Conservation (phyloP, 148 eudicot species). For the Vaccinium vitisidaea region DNA sequence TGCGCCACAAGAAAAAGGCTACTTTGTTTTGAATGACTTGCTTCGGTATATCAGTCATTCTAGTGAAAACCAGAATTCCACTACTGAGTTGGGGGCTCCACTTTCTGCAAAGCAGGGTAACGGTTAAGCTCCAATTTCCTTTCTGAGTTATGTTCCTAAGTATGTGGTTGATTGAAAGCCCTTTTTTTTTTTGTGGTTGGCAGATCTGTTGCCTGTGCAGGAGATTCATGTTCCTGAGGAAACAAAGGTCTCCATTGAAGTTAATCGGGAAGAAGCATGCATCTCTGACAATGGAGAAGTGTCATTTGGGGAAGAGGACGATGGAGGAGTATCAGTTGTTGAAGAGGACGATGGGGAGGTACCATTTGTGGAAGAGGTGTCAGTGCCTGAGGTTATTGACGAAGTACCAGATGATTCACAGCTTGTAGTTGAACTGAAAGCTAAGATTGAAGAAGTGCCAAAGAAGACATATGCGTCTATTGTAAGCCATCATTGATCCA, state of each 20-base stretch:
- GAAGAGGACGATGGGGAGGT: constrained; percentile 51
- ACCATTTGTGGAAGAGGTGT: constrained; percentile 46
- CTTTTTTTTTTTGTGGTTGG: constrained; percentile 21
- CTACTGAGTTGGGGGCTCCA: constrained; percentile 33
- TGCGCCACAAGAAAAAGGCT: constrained; percentile 89
- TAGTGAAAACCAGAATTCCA: constrained; percentile 23
- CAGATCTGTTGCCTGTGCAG: constrained; percentile 38
- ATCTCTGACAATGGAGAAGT: constrained; percentile 49
- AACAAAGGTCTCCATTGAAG: constrained; percentile 33
- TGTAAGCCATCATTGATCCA: constrained; percentile 42
- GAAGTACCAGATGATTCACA: constrained; percentile 42
- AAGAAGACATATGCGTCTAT: constrained; percentile 92
- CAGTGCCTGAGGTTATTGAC: constrained; percentile 59
- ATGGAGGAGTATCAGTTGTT: constrained; percentile 52
- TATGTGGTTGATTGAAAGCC: constrained; percentile 9
- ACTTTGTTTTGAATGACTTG: constrained; percentile 80
- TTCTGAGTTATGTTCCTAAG: constrained; percentile 17
- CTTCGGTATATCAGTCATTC: constrained; percentile 42
- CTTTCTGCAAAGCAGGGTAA: constrained; percentile 50
- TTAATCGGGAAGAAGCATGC: constrained; percentile 41
- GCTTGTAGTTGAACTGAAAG: constrained; percentile 39
- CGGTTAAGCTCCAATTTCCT: constrained; percentile 2
- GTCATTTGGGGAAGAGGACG: constrained; percentile 46
- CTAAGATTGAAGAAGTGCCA: constrained; percentile 52
- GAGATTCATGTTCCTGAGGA: constrained; percentile 41